These are phyloP conservation scores for Coniochaeta sp. DNA, from an alignment of 2,329 filamentous ascomycete species.

Conservation along the genomic window DNA sequence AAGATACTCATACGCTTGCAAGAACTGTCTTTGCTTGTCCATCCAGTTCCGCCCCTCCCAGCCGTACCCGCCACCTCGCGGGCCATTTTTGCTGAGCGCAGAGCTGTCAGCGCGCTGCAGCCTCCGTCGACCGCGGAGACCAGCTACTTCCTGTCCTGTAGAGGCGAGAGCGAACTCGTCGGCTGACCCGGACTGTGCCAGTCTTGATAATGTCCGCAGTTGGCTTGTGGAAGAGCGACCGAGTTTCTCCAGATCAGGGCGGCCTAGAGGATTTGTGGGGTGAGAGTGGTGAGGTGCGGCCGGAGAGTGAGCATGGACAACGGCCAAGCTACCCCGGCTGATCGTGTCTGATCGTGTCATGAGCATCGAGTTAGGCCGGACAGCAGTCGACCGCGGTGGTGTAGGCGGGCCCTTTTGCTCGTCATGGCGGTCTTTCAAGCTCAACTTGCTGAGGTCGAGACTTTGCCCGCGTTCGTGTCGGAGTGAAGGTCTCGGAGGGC, in stretches of 20 bases:
- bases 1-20: slow-evolving; percentile 96
- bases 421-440: slow-evolving; percentile 36
- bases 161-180: slow-evolving; percentile 77
- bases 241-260: slow-evolving; percentile 71
- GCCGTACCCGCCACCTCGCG: slow-evolving; percentile 45
- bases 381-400: slow-evolving; percentile 30
- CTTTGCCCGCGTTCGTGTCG: slow-evolving; percentile 55
- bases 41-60: slow-evolving; percentile 93
- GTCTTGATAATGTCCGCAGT: slow-evolving; percentile 75
- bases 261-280: slow-evolving; percentile 38
- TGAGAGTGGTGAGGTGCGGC: slow-evolving; percentile 28
- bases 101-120: slow-evolving; percentile 64
- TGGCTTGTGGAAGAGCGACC: slow-evolving; percentile 87
- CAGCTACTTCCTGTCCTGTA: slow-evolving; percentile 76
- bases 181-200: slow-evolving; percentile 66
- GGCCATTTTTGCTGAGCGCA: slow-evolving; percentile 36
- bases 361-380: slow-evolving; percentile 55
- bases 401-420: slow-evolving; percentile 21
- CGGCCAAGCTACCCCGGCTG: slow-evolving; percentile 23
- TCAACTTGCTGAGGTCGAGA: slow-evolving; percentile 51
- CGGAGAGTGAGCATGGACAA: slow-evolving; percentile 22
- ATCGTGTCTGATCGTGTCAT: slow-evolving; percentile 50
- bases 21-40: slow-evolving; percentile 94
- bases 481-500: slow-evolving; percentile 11
- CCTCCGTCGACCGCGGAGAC: slow-evolving; percentile 74